Base-by-base conservation (phyloP, 495 filamentous ascomycete species). In the Aspergillus nanangensis region DNA sequence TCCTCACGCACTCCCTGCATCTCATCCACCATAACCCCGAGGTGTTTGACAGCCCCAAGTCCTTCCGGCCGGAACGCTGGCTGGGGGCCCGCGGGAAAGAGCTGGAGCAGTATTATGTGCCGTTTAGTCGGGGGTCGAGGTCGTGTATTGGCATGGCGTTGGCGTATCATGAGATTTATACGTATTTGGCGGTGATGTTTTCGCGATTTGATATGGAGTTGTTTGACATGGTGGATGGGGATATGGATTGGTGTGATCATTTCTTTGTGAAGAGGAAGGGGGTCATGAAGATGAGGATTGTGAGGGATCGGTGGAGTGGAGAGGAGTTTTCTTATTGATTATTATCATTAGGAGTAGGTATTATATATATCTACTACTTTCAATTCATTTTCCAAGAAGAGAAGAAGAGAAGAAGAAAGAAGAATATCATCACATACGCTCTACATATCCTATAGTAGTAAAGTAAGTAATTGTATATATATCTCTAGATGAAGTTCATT, bases 281-380 rank as follows among this genome's bases (percentile, higher is more conserved):
- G 21, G 29, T 33, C 5, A 21, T 45, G 1, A 8, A 31, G 23
- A 34, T 46, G n/a, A 25, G 17, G 44, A 21, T 46, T 1, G 9
- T 31, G n/a, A n/a, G 17, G 8, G 44, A 46, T 27, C 44, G 44
- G 25, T 46, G 44, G 44, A n/a, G n/a, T n/a, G n/a, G n/a, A n/a
- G n/a, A n/a, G n/a, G n/a, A n/a, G n/a, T n/a, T n/a, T n/a, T n/a
- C n/a, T n/a, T n/a, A n/a, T n/a, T n/a, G n/a, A n/a, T n/a, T n/a
- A n/a, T n/a, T n/a, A n/a, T n/a, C n/a, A n/a, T n/a, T n/a, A n/a
- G n/a, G n/a, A n/a, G n/a, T n/a, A n/a, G n/a, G n/a, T n/a, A n/a
- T n/a, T n/a, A n/a, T n/a, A n/a, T n/a, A n/a, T n/a, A n/a, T n/a
- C n/a, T n/a, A n/a, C n/a, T n/a, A n/a, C n/a, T n/a, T n/a, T n/a